A percentile compares a stretch with the other conserved stretches of the same genome.
These are phyloP conservation scores for Euphorbia corollata DNA, from an alignment of 441 rosid species.

Conservation along the genomic window DNA sequence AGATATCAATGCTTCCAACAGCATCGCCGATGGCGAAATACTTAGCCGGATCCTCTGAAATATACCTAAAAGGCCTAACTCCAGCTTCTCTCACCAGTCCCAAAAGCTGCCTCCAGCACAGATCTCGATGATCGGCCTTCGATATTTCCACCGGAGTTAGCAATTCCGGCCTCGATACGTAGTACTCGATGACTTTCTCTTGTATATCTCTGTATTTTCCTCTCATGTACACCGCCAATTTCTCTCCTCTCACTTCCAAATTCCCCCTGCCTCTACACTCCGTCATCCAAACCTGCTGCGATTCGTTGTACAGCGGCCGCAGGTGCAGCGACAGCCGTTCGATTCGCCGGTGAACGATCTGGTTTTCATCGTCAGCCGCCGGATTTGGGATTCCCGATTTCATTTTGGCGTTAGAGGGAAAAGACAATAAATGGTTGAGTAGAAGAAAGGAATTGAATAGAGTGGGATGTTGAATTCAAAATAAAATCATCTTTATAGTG, in stretches of 20 bases:
- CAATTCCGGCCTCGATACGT: conserved; percentile 59
- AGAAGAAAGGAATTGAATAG: conserved; percentile 8
- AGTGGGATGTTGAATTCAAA: no score
- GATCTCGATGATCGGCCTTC: conserved; percentile 62
- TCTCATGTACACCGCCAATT: conserved; percentile 48
- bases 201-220: conserved; percentile 69
- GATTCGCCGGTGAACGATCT: conserved; percentile 41
- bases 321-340: conserved; percentile 50
- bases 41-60: conserved; percentile 64
- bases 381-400: conserved; percentile 20
- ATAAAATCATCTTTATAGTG: no score
- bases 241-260: conserved; percentile 43
- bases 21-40: conserved; percentile 83
- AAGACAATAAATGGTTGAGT: background rate
- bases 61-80: conserved; percentile 52
- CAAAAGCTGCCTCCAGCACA: conserved; percentile 70
- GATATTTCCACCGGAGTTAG: conserved; percentile 80
- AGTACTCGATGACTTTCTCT: conserved; percentile 52
- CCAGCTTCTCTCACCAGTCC: conserved; percentile 73
- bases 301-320: conserved; percentile 19
- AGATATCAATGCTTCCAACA: conserved; percentile 69
- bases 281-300: conserved; percentile 27
- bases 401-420: conserved; percentile 17
- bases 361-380: conserved; percentile 31
- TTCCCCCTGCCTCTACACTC: conserved; percentile 35